phyloP scores from a whole-genome alignment of 2,329 filamentous ascomycete genomes.

The Trichoderma koningiopsis region DNA sequence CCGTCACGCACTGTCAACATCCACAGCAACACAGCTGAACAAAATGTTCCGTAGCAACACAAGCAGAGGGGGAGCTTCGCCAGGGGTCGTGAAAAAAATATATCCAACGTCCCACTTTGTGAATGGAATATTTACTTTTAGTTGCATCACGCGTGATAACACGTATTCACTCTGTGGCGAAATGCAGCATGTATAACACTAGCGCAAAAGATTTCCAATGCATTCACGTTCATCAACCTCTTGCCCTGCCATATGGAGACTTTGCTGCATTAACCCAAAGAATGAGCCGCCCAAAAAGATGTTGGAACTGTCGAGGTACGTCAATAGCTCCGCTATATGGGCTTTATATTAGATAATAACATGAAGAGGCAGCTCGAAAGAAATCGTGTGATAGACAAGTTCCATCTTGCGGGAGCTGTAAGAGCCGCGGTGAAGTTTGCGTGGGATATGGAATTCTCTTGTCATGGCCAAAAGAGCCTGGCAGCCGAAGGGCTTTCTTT shows the following conservation, averaged over 20 bases:
- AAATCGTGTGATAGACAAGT: slow-evolving; percentile 2
- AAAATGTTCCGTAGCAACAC: neutral
- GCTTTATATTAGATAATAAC: neutral
- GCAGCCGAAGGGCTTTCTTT: neutral
- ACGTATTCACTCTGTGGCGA: neutral
- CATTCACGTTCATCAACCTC: neutral
- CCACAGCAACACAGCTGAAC: neutral
- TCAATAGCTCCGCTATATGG: neutral
- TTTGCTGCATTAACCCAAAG: neutral
- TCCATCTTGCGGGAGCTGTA: slow-evolving; percentile 1
- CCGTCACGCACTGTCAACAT: neutral
- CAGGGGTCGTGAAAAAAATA: neutral
- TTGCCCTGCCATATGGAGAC: neutral
- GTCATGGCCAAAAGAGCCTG: neutral
- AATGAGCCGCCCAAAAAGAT: neutral
- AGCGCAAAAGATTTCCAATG: neutral
- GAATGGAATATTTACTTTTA: neutral
- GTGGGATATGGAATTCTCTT: neutral
- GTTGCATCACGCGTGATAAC: neutral
- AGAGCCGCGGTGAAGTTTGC: neutral
- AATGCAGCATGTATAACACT: neutral
- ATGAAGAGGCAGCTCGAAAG: neutral
- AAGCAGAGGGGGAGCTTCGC: neutral
- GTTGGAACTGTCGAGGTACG: neutral
- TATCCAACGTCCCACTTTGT: neutral